These are phyloP conservation scores for Dujonia santamariae DNA, from an alignment of 1,139 yeast genomes.

Conservation along the genomic window DNA sequence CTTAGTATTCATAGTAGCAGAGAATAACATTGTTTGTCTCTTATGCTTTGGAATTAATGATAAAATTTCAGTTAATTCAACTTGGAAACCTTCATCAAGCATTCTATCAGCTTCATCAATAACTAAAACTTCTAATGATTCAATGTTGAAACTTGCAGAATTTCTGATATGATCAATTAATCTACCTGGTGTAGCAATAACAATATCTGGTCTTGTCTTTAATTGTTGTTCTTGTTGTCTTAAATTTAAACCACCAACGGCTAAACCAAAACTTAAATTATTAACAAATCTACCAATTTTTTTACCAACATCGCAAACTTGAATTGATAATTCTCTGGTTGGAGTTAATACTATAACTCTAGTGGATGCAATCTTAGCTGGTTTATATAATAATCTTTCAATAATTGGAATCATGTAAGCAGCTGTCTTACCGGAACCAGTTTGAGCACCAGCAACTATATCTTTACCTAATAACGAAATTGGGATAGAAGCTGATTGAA, in stretches of 20 bases:
- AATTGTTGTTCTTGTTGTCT: conserved; percentile 94
- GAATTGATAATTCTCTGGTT: conserved; percentile 97
- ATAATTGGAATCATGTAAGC: conserved; percentile 95
- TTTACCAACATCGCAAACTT: conserved; percentile 90
- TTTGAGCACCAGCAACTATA: conserved; percentile 98
- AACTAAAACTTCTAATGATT: conserved; percentile 85
- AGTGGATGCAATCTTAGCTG: conserved; percentile 79
- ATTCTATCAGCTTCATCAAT: conserved; percentile 98
- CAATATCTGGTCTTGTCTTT: conserved; percentile 89
- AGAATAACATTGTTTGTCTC: conserved; percentile 89
- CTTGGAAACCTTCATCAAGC: conserved; percentile 98
- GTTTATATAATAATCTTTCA: conserved; percentile 87
- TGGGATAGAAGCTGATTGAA: conserved; percentile 92
- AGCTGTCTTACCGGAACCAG: conserved; percentile 99
- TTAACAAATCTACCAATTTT: conserved; percentile 75
- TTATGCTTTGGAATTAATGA: conserved; percentile 77
- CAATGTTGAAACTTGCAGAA: conserved; percentile 90
- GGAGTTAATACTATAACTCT: conserved; percentile 90
- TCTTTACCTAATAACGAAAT: conserved; percentile 90
- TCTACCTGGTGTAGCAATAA: conserved; percentile 97
- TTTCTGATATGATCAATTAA: conserved; percentile 94
- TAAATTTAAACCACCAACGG: conserved; percentile 95
- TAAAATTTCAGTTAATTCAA: conserved; percentile 86
- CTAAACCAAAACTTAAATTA: conserved; percentile 80
- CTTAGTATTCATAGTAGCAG: conserved; percentile 96